Base-by-base conservation (phyloP, 192 early-diverging fungal genomes). In the Geranomyces michiganensis region DNA sequence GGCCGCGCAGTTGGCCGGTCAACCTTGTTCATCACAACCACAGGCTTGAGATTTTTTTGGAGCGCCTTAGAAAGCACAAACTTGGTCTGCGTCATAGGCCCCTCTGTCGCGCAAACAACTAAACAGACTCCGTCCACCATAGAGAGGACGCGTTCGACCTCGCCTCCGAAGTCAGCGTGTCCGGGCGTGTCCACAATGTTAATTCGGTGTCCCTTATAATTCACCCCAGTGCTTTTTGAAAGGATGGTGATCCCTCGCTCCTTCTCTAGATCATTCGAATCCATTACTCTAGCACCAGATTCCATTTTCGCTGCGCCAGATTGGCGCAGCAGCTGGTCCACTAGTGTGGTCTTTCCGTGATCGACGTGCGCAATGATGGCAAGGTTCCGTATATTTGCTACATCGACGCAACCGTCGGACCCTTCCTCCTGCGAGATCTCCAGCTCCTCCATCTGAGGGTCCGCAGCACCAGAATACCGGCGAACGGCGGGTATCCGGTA, bases 191-290 rank as follows among this genome's bases (percentile, higher is more conserved):
- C 92, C 65, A 94, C 90, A 80, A 94, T 92, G 76, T 94, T 94
- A 79, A 94, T 92, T 62, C 91, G 85, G 74, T 92, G 83, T 63
- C 81, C 81, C 65, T 84, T 85, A 80, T 91, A 92, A 44, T 77
- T 81, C 33, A 94, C 84, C 48, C 87, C 89, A 30, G 92, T 94
- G 62, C 88, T 86, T 71, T 94, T 94, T 46, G 88, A 90, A 56
- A 94, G 84, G 76, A 94, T 94, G 32, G 92, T 94, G 77, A 94
- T 94, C n/a, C 92, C 92, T 62, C 92, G 87, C 81, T 94, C 92
- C 72, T 86, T 87, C 62, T 94, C 92, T 47, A 94, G 74, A 22
- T 84, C 84, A 73, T 94, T 92, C 14, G 90, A 83, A 56, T 94
- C 92, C 92, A 94, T 94, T 15, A 93, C 90, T 10, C 92, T 87